phyloP scores from a whole-genome alignment of 495 filamentous ascomycete genomes.

The Aspergillus cristatus region DNA sequence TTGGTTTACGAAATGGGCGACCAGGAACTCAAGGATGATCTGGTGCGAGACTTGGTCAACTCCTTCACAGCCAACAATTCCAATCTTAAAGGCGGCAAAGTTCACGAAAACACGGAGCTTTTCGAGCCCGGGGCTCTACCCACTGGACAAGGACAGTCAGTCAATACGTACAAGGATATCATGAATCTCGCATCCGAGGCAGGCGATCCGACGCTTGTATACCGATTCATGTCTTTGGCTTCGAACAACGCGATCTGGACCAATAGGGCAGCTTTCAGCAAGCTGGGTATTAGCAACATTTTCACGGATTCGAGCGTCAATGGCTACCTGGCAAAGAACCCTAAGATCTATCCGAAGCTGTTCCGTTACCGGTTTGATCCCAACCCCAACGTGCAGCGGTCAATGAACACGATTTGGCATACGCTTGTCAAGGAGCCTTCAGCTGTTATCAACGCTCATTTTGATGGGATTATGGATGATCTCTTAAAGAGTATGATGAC shows the following conservation, averaged over 20 bases:
- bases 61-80: conserved; percentile 74
- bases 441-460: conserved; percentile 61
- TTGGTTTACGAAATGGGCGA: conserved; percentile 91
- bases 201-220: conserved; percentile 87
- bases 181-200: conserved; percentile 88
- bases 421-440: conserved; percentile 78
- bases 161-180: conserved; percentile 94
- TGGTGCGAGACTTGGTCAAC: conserved; percentile 76
- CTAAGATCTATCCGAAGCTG: conserved; percentile 89
- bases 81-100: conserved; percentile 59
- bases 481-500: conserved; percentile 69
- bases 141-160: conserved; percentile 77
- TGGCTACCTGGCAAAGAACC: conserved; percentile 63
- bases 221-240: conserved; percentile 94
- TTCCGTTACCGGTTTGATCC: conserved; percentile 94
- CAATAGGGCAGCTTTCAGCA: conserved; percentile 85
- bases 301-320: conserved; percentile 76
- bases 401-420: conserved; percentile 97
- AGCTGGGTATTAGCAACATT: conserved; percentile 85
- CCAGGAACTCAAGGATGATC: conserved; percentile 62
- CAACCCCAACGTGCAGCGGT: conserved; percentile 79
- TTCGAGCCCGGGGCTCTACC: conserved; percentile 91
- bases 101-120: conserved; percentile 80
- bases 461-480: conserved; percentile 78
- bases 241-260: conserved; percentile 94